Base-by-base conservation (phyloP, 208 protist genomes). In the Trypanosoma cruzi region DNA sequence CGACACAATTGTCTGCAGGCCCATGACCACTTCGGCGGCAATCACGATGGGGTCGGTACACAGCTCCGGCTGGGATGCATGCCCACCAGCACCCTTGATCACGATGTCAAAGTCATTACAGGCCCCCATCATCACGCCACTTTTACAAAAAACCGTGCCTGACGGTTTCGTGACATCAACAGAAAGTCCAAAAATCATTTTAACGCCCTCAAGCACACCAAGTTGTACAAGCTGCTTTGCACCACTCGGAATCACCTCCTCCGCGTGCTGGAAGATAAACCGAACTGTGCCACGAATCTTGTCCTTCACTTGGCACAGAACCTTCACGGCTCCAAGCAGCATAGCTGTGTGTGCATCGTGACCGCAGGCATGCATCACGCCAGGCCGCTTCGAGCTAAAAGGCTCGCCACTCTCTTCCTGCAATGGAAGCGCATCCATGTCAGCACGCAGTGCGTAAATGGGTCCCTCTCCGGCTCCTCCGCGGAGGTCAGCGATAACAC, bases 231-330 rank as follows among this genome's bases (percentile, higher is more conserved):
- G 67, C 53, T 84, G 77, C 64, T 81, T 71, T 32, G 81, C 86
- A 29, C 81, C 83, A 64, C 86, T 77, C 26, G 86, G 83, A 55
- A 75, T 75, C 55, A 85, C 55, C 72, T 89, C 83, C 76, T 92
- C 86, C 0, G 83, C 80, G 64, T 88, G 86, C 75, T 89, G 86
- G 57, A 92, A 92, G 46, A 92, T 83, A 66, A 89, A 89, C 31
- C 86, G 81, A 29, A 88, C 81, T 40, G 81, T 84, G 66, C 83
- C 83, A 49, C 79, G 71, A 71, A 92, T 83, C 22, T 73, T 71
- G 6, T 76, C 53, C 58, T 56, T 44, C 60, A 80, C 70, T 24
- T 68, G 72, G 75, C 86, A 92, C 18, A 89, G 68, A 57, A 88
- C 86, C 70, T 89, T 89, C 3, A 75, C 81, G 2, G 83, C 86